Percentiles rank a stretch among this genome's conserved stretches.
Evolutionary conservation across 257 asterid species (phyloP).

Genomic region (Capsicum pubescens): DNA sequence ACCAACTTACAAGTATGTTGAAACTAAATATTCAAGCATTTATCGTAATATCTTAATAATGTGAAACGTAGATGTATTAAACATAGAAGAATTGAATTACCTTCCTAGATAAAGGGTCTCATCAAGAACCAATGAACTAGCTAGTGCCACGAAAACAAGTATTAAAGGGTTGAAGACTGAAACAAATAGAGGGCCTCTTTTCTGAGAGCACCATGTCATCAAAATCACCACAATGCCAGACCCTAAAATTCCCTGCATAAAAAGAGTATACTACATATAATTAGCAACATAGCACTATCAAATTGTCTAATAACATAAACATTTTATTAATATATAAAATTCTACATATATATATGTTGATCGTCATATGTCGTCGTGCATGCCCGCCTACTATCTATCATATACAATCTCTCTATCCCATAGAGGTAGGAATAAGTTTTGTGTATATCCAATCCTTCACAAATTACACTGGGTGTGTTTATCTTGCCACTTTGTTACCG

Average conservation of each 20-base stretch:
- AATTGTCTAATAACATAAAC: not conserved
- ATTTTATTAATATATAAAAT: not conserved
- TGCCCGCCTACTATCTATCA: not conserved
- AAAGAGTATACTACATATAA: not conserved
- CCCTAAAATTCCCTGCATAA: constrained; percentile 58
- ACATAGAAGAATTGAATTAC: constrained; percentile 33
- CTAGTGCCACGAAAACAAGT: constrained; percentile 67
- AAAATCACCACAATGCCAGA: constrained; percentile 51
- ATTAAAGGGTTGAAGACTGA: constrained; percentile 57
- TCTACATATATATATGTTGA: not conserved
- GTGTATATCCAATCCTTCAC: no score
- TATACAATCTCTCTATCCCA: not conserved
- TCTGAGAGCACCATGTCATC: constrained; percentile 56
- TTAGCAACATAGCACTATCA: not conserved
- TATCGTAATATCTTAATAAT: not conserved
- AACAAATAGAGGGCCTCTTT: constrained; percentile 65
- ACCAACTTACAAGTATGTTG: not conserved
- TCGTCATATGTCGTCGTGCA: not conserved
- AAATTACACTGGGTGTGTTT: no score
- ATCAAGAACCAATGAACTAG: constrained; percentile 52
- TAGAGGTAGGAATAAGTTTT: no score
- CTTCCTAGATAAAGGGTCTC: constrained; percentile 62
- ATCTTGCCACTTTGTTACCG: no score
- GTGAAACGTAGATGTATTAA: no score
- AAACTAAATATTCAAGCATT: not conserved